Evolutionary conservation across 768 basidiomycete genomes (phyloP).

Genomic region (Imleria badia): DNA sequence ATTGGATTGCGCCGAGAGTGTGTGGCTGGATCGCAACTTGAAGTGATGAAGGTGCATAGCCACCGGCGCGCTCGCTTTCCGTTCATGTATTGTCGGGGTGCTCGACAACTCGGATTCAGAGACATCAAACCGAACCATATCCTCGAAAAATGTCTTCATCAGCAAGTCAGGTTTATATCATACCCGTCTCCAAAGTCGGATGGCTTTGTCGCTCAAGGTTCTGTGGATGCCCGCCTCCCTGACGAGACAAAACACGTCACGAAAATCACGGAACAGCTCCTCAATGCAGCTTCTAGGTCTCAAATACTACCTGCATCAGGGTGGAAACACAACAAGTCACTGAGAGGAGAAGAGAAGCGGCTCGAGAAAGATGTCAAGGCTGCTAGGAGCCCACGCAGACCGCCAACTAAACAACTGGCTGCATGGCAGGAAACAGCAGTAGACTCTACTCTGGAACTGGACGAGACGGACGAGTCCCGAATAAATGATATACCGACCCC

Average conservation of each 20-base stretch:
- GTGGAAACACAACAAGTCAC: constrained; percentile 38
- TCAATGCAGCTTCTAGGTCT: constrained; percentile 34
- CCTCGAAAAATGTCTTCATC: constrained; percentile 8
- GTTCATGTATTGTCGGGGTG: constrained; percentile 30
- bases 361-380: constrained; percentile 26
- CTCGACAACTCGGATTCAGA: constrained; percentile 17
- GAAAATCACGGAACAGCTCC: constrained; percentile 31
- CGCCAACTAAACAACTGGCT: constrained; percentile 25
- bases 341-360: constrained; percentile 42
- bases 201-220: not conserved
- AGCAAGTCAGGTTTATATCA: not conserved
- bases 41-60: constrained; percentile 18
- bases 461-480: constrained; percentile 13
- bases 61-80: constrained; percentile 19
- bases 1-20: constrained; percentile 35
- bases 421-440: constrained; percentile 26
- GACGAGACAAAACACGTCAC: constrained; percentile 11
- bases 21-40: no score
- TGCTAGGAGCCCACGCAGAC: constrained; percentile 9
- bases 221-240: not conserved
- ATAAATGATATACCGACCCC: constrained; percentile 27
- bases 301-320: constrained; percentile 20
- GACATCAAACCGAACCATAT: constrained; percentile 17
- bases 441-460: constrained; percentile 5
- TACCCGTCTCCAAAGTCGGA: not conserved